A percentile compares a stretch with the other conserved stretches of the same genome.
Evolutionary conservation across 345 rosid species (phyloP).

Genomic region (Cochlearia excelsa): DNA sequence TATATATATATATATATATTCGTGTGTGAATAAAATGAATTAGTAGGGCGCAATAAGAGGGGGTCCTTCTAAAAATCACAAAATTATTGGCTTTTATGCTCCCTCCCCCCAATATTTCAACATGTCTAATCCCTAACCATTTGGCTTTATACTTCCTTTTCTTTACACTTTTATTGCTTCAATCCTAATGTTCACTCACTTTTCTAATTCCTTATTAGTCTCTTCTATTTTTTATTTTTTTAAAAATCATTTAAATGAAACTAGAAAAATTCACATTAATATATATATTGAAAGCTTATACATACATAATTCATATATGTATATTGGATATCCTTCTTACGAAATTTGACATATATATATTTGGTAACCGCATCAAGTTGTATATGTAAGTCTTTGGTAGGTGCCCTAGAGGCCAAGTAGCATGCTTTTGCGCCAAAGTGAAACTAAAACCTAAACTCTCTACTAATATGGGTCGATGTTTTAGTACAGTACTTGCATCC

Average conservation of each 20-base stretch:
- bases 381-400: background rate
- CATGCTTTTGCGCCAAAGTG: slow-evolving; percentile 40
- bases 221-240: background rate
- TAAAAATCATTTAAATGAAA: slow-evolving; percentile 8
- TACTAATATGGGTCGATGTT: slow-evolving; percentile 37
- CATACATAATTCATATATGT: no score
- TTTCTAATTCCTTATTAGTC: slow-evolving; percentile 3
- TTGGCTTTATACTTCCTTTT: slow-evolving; percentile 38
- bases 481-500: slow-evolving; percentile 27
- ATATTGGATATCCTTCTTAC: no score
- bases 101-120: slow-evolving; percentile 41
- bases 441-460: slow-evolving; percentile 29
- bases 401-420: slow-evolving; percentile 28
- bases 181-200: slow-evolving; percentile 37
- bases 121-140: slow-evolving; percentile 45
- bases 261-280: background rate
- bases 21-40: slow-evolving; percentile 17
- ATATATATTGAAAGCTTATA: background rate
- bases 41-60: slow-evolving; percentile 37
- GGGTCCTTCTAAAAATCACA: slow-evolving; percentile 38
- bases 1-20: no score
- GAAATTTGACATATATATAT: no score
- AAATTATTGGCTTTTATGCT: slow-evolving; percentile 45
- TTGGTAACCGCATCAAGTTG: no score
- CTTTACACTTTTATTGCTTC: slow-evolving; percentile 37